Evolutionary conservation across 306 rosid genomes (phyloP).

Genomic region (Purshia tridentata): DNA sequence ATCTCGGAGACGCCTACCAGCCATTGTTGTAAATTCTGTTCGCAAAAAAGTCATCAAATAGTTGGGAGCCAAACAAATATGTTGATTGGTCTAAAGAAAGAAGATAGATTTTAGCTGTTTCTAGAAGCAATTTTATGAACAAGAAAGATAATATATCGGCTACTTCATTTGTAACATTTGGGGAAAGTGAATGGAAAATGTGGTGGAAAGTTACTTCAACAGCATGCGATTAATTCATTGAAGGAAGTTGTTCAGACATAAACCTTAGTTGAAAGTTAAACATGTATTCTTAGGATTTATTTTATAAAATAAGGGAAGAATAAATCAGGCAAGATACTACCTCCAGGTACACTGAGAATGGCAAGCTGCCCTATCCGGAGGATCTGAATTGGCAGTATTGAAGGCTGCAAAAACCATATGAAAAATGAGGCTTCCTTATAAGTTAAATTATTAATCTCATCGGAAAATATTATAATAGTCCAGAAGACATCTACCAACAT

Average conservation of each 20-base stretch:
- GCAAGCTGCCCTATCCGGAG: slow-evolving; percentile 72
- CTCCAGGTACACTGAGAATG: slow-evolving; percentile 89
- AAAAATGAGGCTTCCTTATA: slow-evolving; percentile 9
- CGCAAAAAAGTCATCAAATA: slow-evolving; percentile 18
- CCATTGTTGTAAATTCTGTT: slow-evolving; percentile 92
- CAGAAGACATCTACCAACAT: slow-evolving; percentile 8
- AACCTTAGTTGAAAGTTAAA: background rate
- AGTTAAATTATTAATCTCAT: slow-evolving; percentile 4
- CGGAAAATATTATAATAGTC: background rate
- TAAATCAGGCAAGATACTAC: slow-evolving; percentile 38
- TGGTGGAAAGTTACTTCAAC: background rate
- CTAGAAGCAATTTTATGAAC: slow-evolving; percentile 6
- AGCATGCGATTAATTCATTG: background rate
- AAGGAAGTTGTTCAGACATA: background rate
- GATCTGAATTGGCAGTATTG: slow-evolving; percentile 93
- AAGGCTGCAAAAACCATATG: slow-evolving; percentile 62
- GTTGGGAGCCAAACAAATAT: slow-evolving; percentile 22
- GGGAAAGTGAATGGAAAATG: slow-evolving; percentile 1
- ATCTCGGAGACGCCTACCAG: slow-evolving; percentile 91
- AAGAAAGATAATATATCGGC: background rate
- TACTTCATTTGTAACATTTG: background rate
- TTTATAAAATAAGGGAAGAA: slow-evolving; percentile 7
- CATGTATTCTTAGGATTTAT: slow-evolving; percentile 2
- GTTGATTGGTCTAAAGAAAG: background rate
- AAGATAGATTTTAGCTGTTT: background rate